Evolutionary conservation across 805 yeast species (phyloP).

Genomic region (Saccharomyces mikatae): DNA sequence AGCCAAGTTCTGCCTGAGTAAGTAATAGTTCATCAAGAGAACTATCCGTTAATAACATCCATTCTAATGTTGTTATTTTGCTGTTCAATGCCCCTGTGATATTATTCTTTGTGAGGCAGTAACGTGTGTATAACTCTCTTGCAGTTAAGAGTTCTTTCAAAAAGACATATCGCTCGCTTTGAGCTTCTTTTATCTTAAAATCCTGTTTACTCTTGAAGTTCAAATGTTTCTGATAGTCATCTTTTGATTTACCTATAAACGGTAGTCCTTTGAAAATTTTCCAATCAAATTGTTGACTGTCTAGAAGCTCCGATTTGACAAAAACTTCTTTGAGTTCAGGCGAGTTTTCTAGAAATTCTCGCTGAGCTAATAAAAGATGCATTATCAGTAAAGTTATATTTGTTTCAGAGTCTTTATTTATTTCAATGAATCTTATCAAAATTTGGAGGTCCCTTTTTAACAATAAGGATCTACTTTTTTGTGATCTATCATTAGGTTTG

Average conservation of each 20-base stretch:
- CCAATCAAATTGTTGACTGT: constrained; percentile 2
- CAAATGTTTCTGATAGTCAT: background rate
- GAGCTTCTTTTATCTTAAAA: constrained; percentile 11
- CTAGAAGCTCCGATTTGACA: constrained; percentile 11
- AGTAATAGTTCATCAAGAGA: constrained; percentile 50
- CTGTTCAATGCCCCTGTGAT: constrained; percentile 47
- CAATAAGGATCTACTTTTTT: constrained; percentile 34
- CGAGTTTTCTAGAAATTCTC: constrained; percentile 41
- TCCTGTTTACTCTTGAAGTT: background rate
- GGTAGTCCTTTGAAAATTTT: background rate
- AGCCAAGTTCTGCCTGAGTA: constrained; percentile 58
- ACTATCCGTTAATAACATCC: constrained; percentile 59
- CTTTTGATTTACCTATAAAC: background rate
- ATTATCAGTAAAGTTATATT: constrained; percentile 47
- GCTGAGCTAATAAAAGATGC: constrained; percentile 53
- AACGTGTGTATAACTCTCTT: constrained; percentile 61
- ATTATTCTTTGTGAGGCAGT: constrained; percentile 55
- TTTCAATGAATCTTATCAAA: constrained; percentile 50
- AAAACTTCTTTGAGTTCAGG: constrained; percentile 23
- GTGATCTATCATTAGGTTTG: constrained; percentile 24
- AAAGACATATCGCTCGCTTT: constrained; percentile 29
- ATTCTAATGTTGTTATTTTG: constrained; percentile 50
- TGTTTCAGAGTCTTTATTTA: constrained; percentile 38
- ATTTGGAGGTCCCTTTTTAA: constrained; percentile 62
- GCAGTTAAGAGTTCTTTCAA: constrained; percentile 64